phyloP scores from a whole-genome alignment of 495 filamentous ascomycete species.

The Neurospora tetrasperma region DNA sequence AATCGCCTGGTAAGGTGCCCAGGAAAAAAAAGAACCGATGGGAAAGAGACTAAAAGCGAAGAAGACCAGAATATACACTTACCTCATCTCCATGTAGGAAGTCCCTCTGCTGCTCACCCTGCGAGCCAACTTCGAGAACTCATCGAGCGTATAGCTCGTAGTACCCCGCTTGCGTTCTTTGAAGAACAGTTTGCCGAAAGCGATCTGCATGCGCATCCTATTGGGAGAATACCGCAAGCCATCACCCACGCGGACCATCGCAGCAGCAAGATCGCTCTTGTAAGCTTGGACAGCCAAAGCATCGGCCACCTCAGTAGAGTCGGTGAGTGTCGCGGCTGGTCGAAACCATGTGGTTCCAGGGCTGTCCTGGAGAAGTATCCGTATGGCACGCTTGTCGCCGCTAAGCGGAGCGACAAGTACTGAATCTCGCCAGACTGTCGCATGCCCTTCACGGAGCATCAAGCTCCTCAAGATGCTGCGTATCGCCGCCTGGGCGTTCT shows the following conservation, averaged over 20 bases:
- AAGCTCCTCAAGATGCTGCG: background rate
- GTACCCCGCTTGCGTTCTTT: conserved; percentile 31
- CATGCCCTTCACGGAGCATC: background rate
- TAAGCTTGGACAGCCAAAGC: conserved; percentile 1
- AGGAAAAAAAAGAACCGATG: background rate
- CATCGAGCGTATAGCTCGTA: conserved; percentile 30
- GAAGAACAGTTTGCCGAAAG: conserved; percentile 46
- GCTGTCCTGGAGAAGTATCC: background rate
- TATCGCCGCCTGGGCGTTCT: conserved; percentile 4
- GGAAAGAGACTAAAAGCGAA: too few relatives aligned
- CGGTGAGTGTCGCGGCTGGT: background rate
- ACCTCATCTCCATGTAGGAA: conserved; percentile 27
- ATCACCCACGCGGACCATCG: background rate
- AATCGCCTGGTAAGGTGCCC: background rate
- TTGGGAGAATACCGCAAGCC: conserved; percentile 10
- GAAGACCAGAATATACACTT: conserved; percentile 7
- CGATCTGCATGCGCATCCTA: conserved; percentile 39
- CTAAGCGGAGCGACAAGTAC: conserved; percentile 8
- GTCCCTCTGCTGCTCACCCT: conserved; percentile 19
- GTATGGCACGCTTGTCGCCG: background rate
- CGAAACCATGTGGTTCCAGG: conserved; percentile 5
- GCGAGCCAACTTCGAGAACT: conserved; percentile 41
- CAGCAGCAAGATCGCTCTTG: conserved; percentile 1
- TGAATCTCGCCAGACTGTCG: conserved; percentile 7
- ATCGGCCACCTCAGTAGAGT: background rate